Percentiles rank a stretch among this genome's conserved stretches.
phyloP scores from a whole-genome alignment of 139 green algal species.

The Tetratostichococcus sp. region DNA sequence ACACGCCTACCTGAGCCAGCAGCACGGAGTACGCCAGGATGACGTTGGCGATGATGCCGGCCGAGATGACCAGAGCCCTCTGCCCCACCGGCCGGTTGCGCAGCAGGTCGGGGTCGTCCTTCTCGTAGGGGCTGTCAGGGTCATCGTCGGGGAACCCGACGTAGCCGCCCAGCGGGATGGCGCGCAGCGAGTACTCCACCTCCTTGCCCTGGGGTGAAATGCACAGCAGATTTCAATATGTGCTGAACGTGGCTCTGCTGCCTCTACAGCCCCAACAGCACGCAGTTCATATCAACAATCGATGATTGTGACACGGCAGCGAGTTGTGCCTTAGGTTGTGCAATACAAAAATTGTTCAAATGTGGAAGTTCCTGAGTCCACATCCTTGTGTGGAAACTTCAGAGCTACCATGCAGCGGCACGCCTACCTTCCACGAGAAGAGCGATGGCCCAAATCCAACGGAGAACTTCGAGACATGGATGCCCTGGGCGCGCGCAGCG shows the following conservation, averaged over 20 bases:
- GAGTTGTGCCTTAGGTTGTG: too few relatives aligned
- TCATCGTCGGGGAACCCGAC: conserved; percentile 98
- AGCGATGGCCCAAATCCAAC: conserved; percentile 94
- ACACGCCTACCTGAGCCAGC: conserved; percentile 79
- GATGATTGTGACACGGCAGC: too few relatives aligned
- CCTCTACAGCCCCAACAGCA: too few relatives aligned
- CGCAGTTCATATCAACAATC: not conserved
- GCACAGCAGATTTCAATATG: not conserved
- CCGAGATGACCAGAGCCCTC: conserved; percentile 77
- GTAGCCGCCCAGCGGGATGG: conserved; percentile 92
- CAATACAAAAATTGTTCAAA: too few relatives aligned
- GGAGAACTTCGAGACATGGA: conserved; percentile 93
- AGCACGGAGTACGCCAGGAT: conserved; percentile 85
- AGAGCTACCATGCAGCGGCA: not conserved
- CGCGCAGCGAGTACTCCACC: conserved; percentile 92
- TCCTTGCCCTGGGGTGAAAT: conserved; percentile 36
- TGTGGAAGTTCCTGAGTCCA: too few relatives aligned
- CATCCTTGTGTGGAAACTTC: too few relatives aligned
- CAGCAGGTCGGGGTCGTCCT: conserved; percentile 93
- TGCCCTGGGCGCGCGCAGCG: conserved; percentile 77
- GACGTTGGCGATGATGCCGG: conserved; percentile 93
- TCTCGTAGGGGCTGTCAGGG: conserved; percentile 5
- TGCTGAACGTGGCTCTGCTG: not conserved
- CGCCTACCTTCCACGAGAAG: conserved; percentile 56
- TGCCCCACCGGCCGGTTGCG: conserved; percentile 81